Evolutionary conservation across 208 protist species (phyloP), one percentile per base, ranked within the genome.

Genomic region (Crithidia fasciculata): DNA sequence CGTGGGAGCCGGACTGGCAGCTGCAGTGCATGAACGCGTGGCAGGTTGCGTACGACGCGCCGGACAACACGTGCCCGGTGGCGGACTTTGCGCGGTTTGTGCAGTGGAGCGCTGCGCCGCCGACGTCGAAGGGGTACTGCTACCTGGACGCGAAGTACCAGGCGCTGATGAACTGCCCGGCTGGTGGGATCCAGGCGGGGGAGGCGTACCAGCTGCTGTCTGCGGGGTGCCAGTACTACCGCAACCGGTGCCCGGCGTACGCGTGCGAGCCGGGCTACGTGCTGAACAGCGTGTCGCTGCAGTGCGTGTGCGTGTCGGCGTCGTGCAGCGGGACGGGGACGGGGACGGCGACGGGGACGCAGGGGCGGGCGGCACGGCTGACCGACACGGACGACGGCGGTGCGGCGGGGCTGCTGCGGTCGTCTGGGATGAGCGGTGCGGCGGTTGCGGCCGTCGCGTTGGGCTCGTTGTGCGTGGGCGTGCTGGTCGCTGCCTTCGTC

Each of bases 61-160:
- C 0, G 19, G 53, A 75, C 13, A 88, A 86, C 76, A 65, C 47
- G 18, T 89, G 87, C 71, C 71, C 82, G 7, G 72, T 83, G 55
- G 63, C 55, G 44, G 87, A 92, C 71, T 92, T 92, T 52, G 18
- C 47, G 60, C 71, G 79, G 10, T 77, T 81, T 19, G 66, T 84
- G 58, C 64, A 82, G 55, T 76, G 71, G 63, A 81, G 71, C 19
- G 70, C 61, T 53, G 67, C 60, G 47, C 82, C 82, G 37, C 70
- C 50, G 59, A 69, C 65, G 70, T 72, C 76, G 43, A 63, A 50
- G 49, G 81, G 84, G 16, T 66, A 71, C 43, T 92, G 84, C 73
- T 83, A 88, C 65, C 71, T 92, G 18, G 78, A 87, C 58, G 74
- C 79, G 57, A 62, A 58, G 57, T 71, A 70, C 56, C 36, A 19